Conservation (phyloP, 108 stramenopile species). For the Mayamaea pseudoterrestris region DNA sequence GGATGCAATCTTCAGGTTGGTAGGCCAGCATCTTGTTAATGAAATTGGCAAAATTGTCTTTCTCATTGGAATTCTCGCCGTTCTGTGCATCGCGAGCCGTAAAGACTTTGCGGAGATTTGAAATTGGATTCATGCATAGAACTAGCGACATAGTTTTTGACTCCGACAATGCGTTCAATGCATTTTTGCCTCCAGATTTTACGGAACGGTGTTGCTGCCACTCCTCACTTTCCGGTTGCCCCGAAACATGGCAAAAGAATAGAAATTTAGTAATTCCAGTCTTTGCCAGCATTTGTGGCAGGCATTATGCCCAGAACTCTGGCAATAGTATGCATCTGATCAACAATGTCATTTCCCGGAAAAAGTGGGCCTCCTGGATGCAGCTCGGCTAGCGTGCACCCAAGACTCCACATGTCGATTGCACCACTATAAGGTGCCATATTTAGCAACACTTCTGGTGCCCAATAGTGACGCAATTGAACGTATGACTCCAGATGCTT, state of each 20-base stretch:
- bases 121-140: slow-evolving; percentile 50
- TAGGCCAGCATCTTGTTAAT: slow-evolving; percentile 82
- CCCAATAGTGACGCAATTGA: slow-evolving; percentile 96
- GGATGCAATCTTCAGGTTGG: slow-evolving; percentile 65
- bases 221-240: too few species aligned
- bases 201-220: slow-evolving; percentile 21
- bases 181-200: slow-evolving; percentile 21
- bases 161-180: slow-evolving; percentile 5
- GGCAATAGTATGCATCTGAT: slow-evolving; percentile 94
- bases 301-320: slow-evolving; percentile 87
- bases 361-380: slow-evolving; percentile 96
- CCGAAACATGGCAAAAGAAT: too few species aligned
- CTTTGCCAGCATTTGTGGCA: slow-evolving; percentile 49
- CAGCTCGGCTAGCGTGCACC: slow-evolving; percentile 97
- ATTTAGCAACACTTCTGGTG: slow-evolving; percentile 98
- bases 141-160: slow-evolving; percentile 17
- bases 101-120: slow-evolving; percentile 62
- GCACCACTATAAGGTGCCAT: slow-evolving; percentile 85
- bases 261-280: slow-evolving; percentile 57
- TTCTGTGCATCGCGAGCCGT: slow-evolving; percentile 44
- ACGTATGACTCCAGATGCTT: slow-evolving; percentile 95
- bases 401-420: slow-evolving; percentile 99
- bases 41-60: slow-evolving; percentile 84
- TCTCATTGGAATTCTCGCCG: slow-evolving; percentile 52
- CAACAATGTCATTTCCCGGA: slow-evolving; percentile 90